These are phyloP conservation scores for Candida pseudocylindracea DNA, from an alignment of 1,139 yeast species.

Conservation along the genomic window DNA sequence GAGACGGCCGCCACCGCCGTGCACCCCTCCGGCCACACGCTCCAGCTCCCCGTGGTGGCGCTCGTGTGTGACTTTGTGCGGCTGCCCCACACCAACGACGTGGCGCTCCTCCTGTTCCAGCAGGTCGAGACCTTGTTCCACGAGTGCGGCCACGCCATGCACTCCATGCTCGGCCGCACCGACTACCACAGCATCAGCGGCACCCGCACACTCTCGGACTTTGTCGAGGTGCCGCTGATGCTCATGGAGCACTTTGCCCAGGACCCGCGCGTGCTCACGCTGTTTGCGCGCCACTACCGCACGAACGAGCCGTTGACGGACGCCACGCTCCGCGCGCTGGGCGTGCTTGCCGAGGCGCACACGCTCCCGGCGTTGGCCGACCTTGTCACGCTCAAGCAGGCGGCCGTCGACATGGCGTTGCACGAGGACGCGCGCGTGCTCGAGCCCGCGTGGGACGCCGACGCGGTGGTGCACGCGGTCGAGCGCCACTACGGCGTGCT, in stretches of 20 bases:
- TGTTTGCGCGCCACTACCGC: slow-evolving; percentile 53
- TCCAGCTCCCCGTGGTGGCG: slow-evolving; percentile 78
- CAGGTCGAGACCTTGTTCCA: slow-evolving; percentile 92
- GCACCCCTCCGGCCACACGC: slow-evolving; percentile 24
- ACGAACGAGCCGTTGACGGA: slow-evolving; percentile 43
- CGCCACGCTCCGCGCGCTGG: slow-evolving; percentile 13
- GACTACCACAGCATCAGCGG: slow-evolving; percentile 82
- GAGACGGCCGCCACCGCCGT: slow-evolving; percentile 18
- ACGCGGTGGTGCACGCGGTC: slow-evolving; percentile 37
- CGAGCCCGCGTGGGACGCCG: slow-evolving; percentile 19
- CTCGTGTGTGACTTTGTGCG: slow-evolving; percentile 66
- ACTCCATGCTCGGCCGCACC: slow-evolving; percentile 88
- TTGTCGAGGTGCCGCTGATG: slow-evolving; percentile 90
- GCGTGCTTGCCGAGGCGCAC: slow-evolving; percentile 10
- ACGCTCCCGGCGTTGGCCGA: slow-evolving; percentile 51
- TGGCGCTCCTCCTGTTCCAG: slow-evolving; percentile 32
- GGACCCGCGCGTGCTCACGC: slow-evolving; percentile 50
- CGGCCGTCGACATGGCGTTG: slow-evolving; percentile 63
- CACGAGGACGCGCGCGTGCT: slow-evolving; percentile 22
- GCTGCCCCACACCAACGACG: slow-evolving; percentile 5
- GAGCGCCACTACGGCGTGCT: slow-evolving; percentile 34
- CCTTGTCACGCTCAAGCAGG: slow-evolving; percentile 77
- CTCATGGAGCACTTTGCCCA: slow-evolving; percentile 85
- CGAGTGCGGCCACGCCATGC: slow-evolving; percentile 99
- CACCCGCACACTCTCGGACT: slow-evolving; percentile 88